These are phyloP conservation scores for Sclerotinia minor DNA, from an alignment of 2,329 filamentous ascomycete species.

Conservation along the genomic window DNA sequence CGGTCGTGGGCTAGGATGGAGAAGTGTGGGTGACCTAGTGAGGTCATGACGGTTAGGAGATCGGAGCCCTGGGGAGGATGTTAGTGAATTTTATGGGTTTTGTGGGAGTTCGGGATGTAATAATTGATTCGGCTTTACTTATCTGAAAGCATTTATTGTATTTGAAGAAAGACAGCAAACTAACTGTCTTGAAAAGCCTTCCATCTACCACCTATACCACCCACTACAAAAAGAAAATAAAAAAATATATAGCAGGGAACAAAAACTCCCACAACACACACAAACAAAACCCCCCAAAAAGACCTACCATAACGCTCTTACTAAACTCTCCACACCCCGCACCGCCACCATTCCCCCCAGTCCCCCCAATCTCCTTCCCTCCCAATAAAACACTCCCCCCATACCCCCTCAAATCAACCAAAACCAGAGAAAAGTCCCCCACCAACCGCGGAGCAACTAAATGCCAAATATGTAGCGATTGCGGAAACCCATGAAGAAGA, in stretches of 20 bases:
- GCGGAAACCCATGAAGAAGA: slow-evolving; percentile 55
- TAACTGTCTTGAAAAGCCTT: neutral
- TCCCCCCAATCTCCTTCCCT: slow-evolving; percentile 8
- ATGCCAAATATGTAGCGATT: slow-evolving; percentile 56
- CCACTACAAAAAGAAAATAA: neutral
- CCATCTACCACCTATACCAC: no score
- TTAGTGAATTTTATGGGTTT: neutral
- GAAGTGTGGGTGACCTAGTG: slow-evolving; percentile 46
- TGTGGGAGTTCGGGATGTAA: neutral
- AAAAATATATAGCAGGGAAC: no score
- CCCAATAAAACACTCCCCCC: slow-evolving; percentile 51
- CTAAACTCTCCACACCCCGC: slow-evolving; percentile 42
- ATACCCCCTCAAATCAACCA: slow-evolving; percentile 54
- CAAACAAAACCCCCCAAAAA: neutral
- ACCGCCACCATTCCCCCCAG: slow-evolving; percentile 25
- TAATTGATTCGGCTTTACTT: neutral
- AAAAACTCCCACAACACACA: neutral
- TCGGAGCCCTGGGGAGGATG: slow-evolving; percentile 40
- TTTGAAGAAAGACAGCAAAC: no score
- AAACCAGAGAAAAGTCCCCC: slow-evolving; percentile 46
- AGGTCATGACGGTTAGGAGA: slow-evolving; percentile 49
- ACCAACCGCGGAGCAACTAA: slow-evolving; percentile 46
- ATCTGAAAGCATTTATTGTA: neutral
- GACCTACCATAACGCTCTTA: slow-evolving; percentile 51
- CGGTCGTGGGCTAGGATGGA: slow-evolving; percentile 58